Evolutionary conservation across 176 grass and related monocot genomes (phyloP), one percentile per base, ranked within the genome.

Genomic region (Oryza officinalis): DNA sequence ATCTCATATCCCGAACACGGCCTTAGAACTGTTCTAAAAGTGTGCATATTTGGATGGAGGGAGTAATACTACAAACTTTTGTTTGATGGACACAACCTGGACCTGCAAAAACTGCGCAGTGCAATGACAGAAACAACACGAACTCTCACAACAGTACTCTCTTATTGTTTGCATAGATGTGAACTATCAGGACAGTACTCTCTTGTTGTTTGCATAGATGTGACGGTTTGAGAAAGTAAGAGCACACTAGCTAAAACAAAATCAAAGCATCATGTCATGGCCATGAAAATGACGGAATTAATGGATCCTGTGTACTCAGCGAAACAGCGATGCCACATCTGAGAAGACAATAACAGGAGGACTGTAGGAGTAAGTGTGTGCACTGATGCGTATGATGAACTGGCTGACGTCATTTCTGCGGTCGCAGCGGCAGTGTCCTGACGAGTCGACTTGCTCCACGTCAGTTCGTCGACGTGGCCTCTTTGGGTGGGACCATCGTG

Each of bases 51-150:
- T 38, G 37, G 37, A 38, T 1, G 7, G 37, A 38, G 37, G 37
- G 37, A 38, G 40, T 47, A n/a, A 2, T 57, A 3, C 87, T 32
- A 81, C 87, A 87, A 92, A 87, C 61, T 57, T 89, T 57, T 89
- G 87, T 72, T 72, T 89, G 65, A 67, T 35, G 65, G 85, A 73
- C 26, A 93, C 87, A 63, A 63, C 66, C 75, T 90, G 77, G 59
- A 90, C 91, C 87, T 90, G 54, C n/a, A 41, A 41, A 41, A 10
- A 2, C 67, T 71, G 38, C 4, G n/a, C 10, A 46, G 65, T 67
- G 20, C 59, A 33, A 50, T 50, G 32, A 28, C 23, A 47, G 13
- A 49, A 26, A 47, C 25, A n/a, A 17, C 44, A 47, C 71, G 14
- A 30, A 30, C 40, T 28, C 14, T 49, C 44, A 50, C 8, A 30